Base-by-base conservation (phyloP, 495 filamentous ascomycete species). In the Aspergillus ellipticus region DNA sequence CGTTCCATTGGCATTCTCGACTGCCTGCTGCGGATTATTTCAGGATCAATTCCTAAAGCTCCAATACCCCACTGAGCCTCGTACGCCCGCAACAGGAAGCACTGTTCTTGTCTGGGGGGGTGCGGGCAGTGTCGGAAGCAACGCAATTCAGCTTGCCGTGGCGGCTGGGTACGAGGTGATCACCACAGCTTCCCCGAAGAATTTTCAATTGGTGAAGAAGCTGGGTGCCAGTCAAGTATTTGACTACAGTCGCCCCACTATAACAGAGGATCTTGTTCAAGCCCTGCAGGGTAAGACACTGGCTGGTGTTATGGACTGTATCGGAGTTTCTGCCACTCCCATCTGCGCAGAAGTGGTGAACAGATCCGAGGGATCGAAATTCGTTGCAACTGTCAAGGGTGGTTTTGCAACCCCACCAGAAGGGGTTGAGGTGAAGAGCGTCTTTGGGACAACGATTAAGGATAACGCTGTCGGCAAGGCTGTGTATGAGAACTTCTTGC, bases 31-130 rank as follows among this genome's bases (percentile, higher is more conserved):
- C 13, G 81, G 74, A 2, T 63, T 89, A 1, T 88, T 80, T 58
- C 71, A 77, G 42, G 42, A 65, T 7, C 64, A 67, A n/a, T 58
- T 66, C 10, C 71, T 88, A 0, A 68, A 60, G 4, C 70, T 82
- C 6, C 49, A 70, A 0, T 53, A 58, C 10, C 80, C 78, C 0
- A 60, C 66, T 21, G 56, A 39, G 20, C 64, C 63, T 0, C 61
- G 66, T 5, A 56, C 71, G 1, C 2, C 39, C 0, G 1, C 28
- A 0, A 71, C 57, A 0, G 73, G 67, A 2, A 61, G 82, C 50
- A 69, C 64, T 1, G 42, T 88, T 0, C 62, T 87, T 1, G 64
- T 87, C 50, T 87, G 83, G 78, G 84, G 84, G 26, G 85, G 83
- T 29, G 74, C 79, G 4, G 74, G 75, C 2, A 80, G 78, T 28